phyloP scores from a whole-genome alignment of 768 basidiomycete genomes.

The Leccinum sublutescens region DNA sequence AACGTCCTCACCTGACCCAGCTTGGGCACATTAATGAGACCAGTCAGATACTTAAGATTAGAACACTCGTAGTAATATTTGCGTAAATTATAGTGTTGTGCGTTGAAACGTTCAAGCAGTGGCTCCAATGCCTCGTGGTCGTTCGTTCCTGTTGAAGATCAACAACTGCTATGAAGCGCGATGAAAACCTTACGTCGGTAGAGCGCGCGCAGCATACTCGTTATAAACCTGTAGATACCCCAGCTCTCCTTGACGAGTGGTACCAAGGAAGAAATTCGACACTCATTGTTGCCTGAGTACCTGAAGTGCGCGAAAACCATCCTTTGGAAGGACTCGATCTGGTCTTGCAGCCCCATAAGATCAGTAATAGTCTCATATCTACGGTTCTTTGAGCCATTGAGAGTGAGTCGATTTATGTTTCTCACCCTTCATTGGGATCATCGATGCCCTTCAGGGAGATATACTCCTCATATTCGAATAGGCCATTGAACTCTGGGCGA shows the following conservation, averaged over 20 bases:
- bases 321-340: conserved; percentile 98
- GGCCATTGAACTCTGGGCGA: conserved; percentile 95
- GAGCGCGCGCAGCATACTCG: conserved; percentile 98
- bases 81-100: conserved; percentile 90
- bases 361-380: conserved; percentile 98
- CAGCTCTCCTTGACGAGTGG: conserved; percentile 99
- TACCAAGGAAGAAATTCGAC: conserved; percentile 89
- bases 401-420: conserved; percentile 2
- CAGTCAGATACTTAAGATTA: conserved; percentile 96
- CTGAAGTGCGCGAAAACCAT: conserved; percentile 95
- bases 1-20: conserved; percentile 59
- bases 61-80: conserved; percentile 99
- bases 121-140: conserved; percentile 88
- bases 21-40: conserved; percentile 97
- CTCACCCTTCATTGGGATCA: conserved; percentile 96
- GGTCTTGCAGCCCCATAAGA: conserved; percentile 96
- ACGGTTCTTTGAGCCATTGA: conserved; percentile 30
- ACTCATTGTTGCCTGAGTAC: conserved; percentile 91
- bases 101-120: conserved; percentile 78
- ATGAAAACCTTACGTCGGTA: conserved; percentile 67
- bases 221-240: conserved; percentile 98
- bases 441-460: conserved; percentile 97
- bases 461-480: conserved; percentile 99
- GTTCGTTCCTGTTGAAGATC: conserved; percentile 66
- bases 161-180: not conserved